These are phyloP conservation scores for Macadamia integrifolia DNA, from an alignment of 164 flowering plant genomes.

Conservation along the genomic window DNA sequence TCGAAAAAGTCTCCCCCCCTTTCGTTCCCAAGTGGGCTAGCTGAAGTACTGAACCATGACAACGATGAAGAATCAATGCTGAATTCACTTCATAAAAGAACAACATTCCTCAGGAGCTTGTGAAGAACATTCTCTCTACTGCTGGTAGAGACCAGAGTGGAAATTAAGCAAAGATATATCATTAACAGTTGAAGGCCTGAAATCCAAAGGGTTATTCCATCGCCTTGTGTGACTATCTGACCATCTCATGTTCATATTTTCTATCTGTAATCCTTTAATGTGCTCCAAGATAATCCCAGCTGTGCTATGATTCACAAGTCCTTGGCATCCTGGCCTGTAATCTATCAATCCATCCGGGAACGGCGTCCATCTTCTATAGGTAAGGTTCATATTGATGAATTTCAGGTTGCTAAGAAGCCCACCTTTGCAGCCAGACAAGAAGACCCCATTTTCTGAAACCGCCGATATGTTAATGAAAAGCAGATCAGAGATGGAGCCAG, in stretches of 20 bases:
- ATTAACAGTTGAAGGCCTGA: constrained; percentile 74
- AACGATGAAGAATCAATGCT: background rate
- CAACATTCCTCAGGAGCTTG: background rate
- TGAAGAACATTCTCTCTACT: background rate
- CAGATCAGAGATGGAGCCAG: constrained; percentile 67
- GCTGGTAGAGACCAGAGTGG: constrained; percentile 12
- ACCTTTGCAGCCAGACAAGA: constrained; percentile 83
- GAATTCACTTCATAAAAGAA: background rate
- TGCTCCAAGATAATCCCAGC: constrained; percentile 93
- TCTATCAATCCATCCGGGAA: constrained; percentile 64
- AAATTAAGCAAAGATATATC: constrained; percentile 61
- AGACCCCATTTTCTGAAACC: constrained; percentile 74
- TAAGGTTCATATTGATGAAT: constrained; percentile 59
- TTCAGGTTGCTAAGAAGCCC: constrained; percentile 56
- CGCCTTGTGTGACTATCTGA: constrained; percentile 15
- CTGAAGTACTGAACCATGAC: too few relatives aligned
- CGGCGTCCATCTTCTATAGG: constrained; percentile 78
- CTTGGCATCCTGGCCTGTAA: constrained; percentile 52
- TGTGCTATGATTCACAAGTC: constrained; percentile 68
- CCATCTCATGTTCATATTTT: constrained; percentile 84
- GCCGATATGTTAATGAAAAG: constrained; percentile 65
- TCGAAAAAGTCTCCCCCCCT: too few relatives aligned
- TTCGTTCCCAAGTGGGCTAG: too few relatives aligned
- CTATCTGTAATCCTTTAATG: constrained; percentile 57
- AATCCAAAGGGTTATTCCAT: constrained; percentile 85